A percentile compares a stretch with the other conserved stretches of the same genome.
Conservation (phyloP, 352 stramenopile species). For the Thraustotheca clavata region DNA sequence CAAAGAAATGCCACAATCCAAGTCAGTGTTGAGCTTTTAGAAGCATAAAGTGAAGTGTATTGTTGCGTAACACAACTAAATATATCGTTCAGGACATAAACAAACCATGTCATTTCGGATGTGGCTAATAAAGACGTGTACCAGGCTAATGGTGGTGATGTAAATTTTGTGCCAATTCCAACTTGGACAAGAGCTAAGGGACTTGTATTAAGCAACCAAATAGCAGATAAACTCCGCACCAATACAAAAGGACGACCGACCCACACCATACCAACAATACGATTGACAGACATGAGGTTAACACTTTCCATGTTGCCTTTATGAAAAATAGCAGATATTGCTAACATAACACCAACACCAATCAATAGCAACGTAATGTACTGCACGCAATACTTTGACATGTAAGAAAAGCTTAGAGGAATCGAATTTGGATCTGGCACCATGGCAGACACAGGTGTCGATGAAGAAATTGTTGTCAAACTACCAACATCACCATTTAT, state of each 20-base stretch:
- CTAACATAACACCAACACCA: neutral
- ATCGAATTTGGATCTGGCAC: neutral
- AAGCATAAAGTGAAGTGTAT: neutral
- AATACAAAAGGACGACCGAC: constrained; percentile 2
- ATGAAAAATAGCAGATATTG: neutral
- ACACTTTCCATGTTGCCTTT: neutral
- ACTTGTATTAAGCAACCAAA: constrained; percentile 1
- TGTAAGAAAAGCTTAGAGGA: neutral
- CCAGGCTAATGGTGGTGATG: neutral
- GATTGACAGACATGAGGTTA: constrained; percentile 3
- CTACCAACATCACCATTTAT: neutral
- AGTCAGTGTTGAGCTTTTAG: neutral
- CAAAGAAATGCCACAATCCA: neutral
- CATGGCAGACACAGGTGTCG: neutral
- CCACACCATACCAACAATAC: constrained; percentile 14
- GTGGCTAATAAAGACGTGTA: neutral
- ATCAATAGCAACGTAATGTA: constrained; percentile 6
- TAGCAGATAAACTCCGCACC: constrained; percentile 5
- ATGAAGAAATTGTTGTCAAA: neutral
- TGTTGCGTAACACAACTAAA: neutral
- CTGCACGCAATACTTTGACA: neutral
- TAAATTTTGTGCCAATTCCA: neutral
- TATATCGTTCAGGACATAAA: neutral
- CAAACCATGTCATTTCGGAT: neutral
- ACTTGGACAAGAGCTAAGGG: neutral